Evolutionary conservation across 805 yeast species (phyloP), one percentile per base, ranked within the genome.

Genomic region (Pichia phayaonensis): DNA sequence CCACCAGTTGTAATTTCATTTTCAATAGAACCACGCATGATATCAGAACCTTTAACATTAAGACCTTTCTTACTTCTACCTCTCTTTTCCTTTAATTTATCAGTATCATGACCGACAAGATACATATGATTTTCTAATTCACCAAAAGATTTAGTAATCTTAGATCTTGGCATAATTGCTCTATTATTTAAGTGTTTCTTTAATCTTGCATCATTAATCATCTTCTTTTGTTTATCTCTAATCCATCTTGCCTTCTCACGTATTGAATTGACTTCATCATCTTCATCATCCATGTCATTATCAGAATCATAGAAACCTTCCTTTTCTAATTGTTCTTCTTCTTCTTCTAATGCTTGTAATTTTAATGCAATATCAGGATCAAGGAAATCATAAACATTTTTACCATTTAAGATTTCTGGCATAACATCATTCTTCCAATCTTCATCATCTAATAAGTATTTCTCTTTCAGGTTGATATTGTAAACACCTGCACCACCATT

Each of bases 401-500:
- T 86, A 72, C 99, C 99, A 64, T 94, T 90, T 66, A 94, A 74
- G 49, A 94, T 78, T 75, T 94, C 99, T 26, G 99, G 99, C 89
- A 94, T 89, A 55, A 85, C 78, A 70, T 94, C 99, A 59, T 89
- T 81, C 78, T 92, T 92, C 99, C 99, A 94, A 57, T 88, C 95
- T 47, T 92, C 98, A 66, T 94, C 92, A 59, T 92, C 99, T 60
- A 94, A 75, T 55, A 94, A 59, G 70, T 95, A 94, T 63, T 84
- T 86, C 65, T 92, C 98, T 68, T 90, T 88, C 72, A 94, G 76
- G 73, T 94, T 90, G 65, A 94, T 80, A 73, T 90, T 94, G 76
- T 73, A 94, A 36, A 94, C 99, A 76, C 99, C 99, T 42, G 99
- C 97, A 66, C 99, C 99, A 66, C 99, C 99, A 62, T 94, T 88